phyloP scores from a whole-genome alignment of 768 basidiomycete species.

The Termitomyces sp. region DNA sequence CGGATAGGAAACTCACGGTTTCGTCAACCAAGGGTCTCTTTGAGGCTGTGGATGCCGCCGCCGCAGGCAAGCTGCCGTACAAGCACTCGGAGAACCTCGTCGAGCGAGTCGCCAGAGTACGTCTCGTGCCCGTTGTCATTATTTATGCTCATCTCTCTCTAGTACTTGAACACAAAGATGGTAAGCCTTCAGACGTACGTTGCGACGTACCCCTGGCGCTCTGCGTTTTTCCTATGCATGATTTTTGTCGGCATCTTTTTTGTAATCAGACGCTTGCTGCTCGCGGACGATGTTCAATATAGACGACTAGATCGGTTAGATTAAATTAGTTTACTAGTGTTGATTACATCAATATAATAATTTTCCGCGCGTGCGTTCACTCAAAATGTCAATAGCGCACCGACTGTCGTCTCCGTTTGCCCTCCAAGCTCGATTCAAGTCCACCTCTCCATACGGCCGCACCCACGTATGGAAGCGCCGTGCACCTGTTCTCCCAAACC shows the following conservation, averaged over 20 bases:
- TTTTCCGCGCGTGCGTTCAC: not conserved
- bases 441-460: conserved; percentile 76
- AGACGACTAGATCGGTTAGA: conserved; percentile 21
- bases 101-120: conserved; percentile 61
- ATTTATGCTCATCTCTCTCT: not conserved
- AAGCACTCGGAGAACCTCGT: conserved; percentile 68
- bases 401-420: not conserved
- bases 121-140: conserved; percentile 2
- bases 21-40: conserved; percentile 49
- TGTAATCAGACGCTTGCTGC: conserved; percentile 16
- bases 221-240: conserved; percentile 24
- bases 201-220: conserved; percentile 26
- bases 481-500: conserved; percentile 65
- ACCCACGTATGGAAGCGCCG: conserved; percentile 79
- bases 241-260: conserved; percentile 24
- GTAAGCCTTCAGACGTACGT: conserved; percentile 29
- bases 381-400: not conserved
- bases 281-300: conserved; percentile 20
- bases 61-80: conserved; percentile 38
- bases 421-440: conserved; percentile 35
- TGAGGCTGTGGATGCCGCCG: conserved; percentile 63
- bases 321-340: conserved; percentile 8
- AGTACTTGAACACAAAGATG: conserved; percentile 40
- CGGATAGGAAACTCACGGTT: conserved; percentile 50
- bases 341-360: not conserved